Evolutionary conservation across 2,329 filamentous ascomycete genomes (phyloP), one percentile per base, ranked within the genome.

Genomic region (Tolypocladium pustulatum): DNA sequence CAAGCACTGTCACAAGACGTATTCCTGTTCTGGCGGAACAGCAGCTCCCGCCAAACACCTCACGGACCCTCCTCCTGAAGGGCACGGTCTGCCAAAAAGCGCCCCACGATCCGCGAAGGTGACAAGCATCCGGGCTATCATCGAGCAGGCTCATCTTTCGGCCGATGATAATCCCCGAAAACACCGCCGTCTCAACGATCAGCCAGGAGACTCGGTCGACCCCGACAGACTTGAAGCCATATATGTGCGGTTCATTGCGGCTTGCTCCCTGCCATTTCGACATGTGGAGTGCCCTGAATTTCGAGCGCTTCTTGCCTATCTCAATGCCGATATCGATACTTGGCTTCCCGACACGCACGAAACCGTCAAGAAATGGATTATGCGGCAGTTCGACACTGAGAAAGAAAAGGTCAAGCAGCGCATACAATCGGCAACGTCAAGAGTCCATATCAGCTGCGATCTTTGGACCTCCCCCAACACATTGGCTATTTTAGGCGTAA

Each of bases 21-120:
- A 57, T 53, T 58, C 37, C 37, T 61, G 54, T 46, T 60, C 58
- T 7, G 58, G 58, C 30, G 57, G 57, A 51, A 61, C 32, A 53
- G 57, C 57, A 38, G 51, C 60, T 58, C 57, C 55, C 25, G 60
- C 60, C n/a, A 58, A 54, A 53, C 60, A 61, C 55, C 60, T 59
- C 2, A 61, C 53, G 40, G 57, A 57, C 40, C 57, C 60, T 51
- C 60, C 60, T 51, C 60, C 57, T 52, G 57, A 56, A 17, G 57
- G 59, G 17, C 57, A 61, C 40, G 51, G 57, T 38, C 59, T 61
- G 4, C 55, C 55, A 7, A 57, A 57, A 57, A 30, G 40, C 51
- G 55, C 57, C 10, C 57, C 49, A 37, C 52, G 57, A 57, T 57
- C 40, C 22, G 41, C 55, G 15, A 59, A 59, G 41, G 55, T 61